Conservation (phyloP, 2,329 filamentous ascomycete genomes). For the Phyllosticta capitalensis region DNA sequence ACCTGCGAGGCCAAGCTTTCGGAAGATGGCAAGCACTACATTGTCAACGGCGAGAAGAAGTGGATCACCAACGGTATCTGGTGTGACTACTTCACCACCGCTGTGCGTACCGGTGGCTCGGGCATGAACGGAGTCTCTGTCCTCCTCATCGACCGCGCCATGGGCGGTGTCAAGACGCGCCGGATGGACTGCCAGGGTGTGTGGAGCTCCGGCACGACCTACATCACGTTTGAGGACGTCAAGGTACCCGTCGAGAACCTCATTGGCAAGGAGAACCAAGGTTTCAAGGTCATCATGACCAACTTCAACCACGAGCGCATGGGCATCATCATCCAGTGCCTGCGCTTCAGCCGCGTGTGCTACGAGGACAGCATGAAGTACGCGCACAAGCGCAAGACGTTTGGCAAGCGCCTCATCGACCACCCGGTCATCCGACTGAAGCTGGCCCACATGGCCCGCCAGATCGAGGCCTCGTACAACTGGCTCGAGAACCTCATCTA, state of each 20-base stretch:
- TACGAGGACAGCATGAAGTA: constrained; percentile 96
- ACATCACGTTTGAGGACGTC: constrained; percentile 97
- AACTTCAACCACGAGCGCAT: constrained; percentile 70
- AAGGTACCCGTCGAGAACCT: constrained; percentile 99
- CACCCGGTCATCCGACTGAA: constrained; percentile 97
- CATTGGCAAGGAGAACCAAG: constrained; percentile 94
- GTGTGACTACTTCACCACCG: constrained; percentile 95
- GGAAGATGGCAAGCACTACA: constrained; percentile 96
- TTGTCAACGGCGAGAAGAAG: constrained; percentile 99
- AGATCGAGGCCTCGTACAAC: constrained; percentile 93
- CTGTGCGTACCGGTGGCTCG: constrained; percentile 75
- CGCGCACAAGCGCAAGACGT: constrained; percentile 92
- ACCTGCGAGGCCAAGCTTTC: constrained; percentile 91
- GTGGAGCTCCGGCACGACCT: constrained; percentile 90
- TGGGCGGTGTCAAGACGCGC: constrained; percentile 79
- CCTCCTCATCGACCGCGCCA: constrained; percentile 78
- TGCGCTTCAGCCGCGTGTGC: constrained; percentile 93
- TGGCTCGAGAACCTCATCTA: constrained; percentile 95
- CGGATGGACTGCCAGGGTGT: constrained; percentile 99
- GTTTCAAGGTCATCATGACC: constrained; percentile 62
- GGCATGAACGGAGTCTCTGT: constrained; percentile 92
- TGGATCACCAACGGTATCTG: constrained; percentile 99
- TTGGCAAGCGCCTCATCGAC: constrained; percentile 92
- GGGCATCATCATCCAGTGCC: constrained; percentile 94
- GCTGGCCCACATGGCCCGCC: constrained; percentile 94